Evolutionary conservation across 441 rosid species (phyloP).

Genomic region (Kokia cookei): DNA sequence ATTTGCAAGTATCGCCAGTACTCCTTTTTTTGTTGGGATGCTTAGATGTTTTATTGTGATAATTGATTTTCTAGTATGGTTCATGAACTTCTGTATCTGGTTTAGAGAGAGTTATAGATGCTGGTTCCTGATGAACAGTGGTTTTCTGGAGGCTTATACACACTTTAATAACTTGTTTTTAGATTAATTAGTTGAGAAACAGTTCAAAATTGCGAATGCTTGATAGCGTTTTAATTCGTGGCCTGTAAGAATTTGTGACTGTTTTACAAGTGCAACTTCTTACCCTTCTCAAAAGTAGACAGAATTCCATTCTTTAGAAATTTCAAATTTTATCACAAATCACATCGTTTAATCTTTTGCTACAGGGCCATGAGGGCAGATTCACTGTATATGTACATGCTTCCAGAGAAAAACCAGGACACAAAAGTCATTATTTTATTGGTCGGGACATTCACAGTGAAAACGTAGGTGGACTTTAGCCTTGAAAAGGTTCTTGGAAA

Average conservation of each 20-base stretch:
- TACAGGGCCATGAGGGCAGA: conserved; percentile 65
- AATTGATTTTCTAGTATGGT: background rate
- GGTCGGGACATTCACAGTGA: conserved; percentile 59
- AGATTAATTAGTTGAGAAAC: background rate
- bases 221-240: background rate
- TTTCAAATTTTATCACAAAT: conserved; percentile 2
- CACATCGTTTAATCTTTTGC: background rate
- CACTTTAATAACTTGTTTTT: background rate
- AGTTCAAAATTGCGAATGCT: background rate
- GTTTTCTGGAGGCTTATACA: background rate
- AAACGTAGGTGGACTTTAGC: conserved; percentile 29
- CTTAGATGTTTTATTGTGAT: background rate
- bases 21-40: background rate
- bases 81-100: background rate
- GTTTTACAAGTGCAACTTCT: background rate
- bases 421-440: conserved; percentile 46
- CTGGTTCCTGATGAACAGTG: background rate
- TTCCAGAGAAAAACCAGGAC: conserved; percentile 52
- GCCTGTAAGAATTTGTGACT: background rate
- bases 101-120: background rate
- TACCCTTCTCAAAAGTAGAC: background rate
- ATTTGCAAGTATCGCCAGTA: background rate
- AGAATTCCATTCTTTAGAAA: background rate
- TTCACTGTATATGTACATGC: conserved; percentile 61
- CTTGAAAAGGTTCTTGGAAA: background rate